Evolutionary conservation across 441 rosid genomes (phyloP), one percentile per base, ranked within the genome.

Genomic region (Adansonia madagascariensis): DNA sequence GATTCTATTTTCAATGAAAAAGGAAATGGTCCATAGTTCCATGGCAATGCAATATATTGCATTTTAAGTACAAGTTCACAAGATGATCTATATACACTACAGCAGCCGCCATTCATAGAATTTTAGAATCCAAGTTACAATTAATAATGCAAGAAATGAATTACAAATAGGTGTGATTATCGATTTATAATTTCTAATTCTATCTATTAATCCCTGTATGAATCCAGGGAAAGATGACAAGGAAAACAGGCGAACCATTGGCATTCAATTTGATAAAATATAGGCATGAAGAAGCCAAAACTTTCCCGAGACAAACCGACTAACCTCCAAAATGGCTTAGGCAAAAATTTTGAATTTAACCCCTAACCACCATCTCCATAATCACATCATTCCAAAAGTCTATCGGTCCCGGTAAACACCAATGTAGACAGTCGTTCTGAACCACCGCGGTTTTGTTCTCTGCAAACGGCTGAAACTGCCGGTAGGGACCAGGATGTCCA

Each of bases 371-470:
- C 84, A 89, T 85, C 82, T 95, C 92, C 92, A 95, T 86, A 46
- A 95, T 92, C 81, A 95, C 86, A 78, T 91, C 97, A 80, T 92
- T 95, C 93, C 92, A 88, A 60, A 83, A 78, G 83, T 95, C 99
- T 0, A 95, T 83, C 8, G 99, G 97, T 71, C 98, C 99, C 1
- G 99, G 99, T 80, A 95, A 85, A 86, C 99, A 95, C 99, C 99
- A 95, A 81, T 92, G 99, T 79, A 95, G 74, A 74, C 98, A 96
- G 75, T 96, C 99, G 8, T 92, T 90, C 86, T 91, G 99, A 82
- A 92, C 94, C 31, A 56, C 88, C 1, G 91, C 92, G 5, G 89
- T 89, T 77, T 82, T 84, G 71, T 88, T 90, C 84, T 85, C 79
- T 0, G 91, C 91, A 76, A 87, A 91, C 1, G 98, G 98, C n/a